Evolutionary conservation across 2,329 filamentous ascomycete species (phyloP).

Genomic region (Fusarium equiseti): DNA sequence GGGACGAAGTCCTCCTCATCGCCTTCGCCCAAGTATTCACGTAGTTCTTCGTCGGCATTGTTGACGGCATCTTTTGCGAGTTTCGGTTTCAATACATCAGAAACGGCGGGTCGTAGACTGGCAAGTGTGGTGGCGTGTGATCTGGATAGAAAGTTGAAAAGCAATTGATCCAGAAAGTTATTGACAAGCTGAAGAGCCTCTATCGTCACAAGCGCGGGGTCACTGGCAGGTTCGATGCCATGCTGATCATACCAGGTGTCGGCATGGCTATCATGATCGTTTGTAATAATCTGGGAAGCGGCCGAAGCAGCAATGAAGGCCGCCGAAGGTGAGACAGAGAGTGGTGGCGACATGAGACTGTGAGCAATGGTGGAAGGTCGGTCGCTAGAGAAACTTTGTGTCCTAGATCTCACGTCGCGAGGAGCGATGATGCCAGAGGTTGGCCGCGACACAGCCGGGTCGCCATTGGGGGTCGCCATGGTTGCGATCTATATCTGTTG

Average conservation of each 20-base stretch:
- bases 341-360: slow-evolving; percentile 74
- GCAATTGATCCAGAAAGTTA: slow-evolving; percentile 90
- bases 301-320: slow-evolving; percentile 90
- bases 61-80: slow-evolving; percentile 86
- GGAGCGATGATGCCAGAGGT: slow-evolving; percentile 52
- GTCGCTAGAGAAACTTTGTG: slow-evolving; percentile 78
- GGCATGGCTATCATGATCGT: slow-evolving; percentile 82
- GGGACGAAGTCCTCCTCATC: slow-evolving; percentile 78
- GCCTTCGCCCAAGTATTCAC: slow-evolving; percentile 84
- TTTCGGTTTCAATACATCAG: slow-evolving; percentile 88
- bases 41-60: slow-evolving; percentile 86
- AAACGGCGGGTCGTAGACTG: slow-evolving; percentile 82
- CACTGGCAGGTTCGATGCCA: slow-evolving; percentile 72
- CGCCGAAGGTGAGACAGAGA: slow-evolving; percentile 78
- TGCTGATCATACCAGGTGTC: slow-evolving; percentile 77
- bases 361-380: slow-evolving; percentile 70
- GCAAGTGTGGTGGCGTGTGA: slow-evolving; percentile 82
- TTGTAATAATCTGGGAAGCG: slow-evolving; percentile 91
- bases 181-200: slow-evolving; percentile 85
- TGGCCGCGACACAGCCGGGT: slow-evolving; percentile 50
- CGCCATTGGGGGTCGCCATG: slow-evolving; percentile 48
- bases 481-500: slow-evolving; percentile 41
- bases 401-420: slow-evolving; percentile 59
- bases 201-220: slow-evolving; percentile 78
- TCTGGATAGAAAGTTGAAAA: slow-evolving; percentile 88